Percentiles rank a stretch among this genome's conserved stretches.
Evolutionary conservation across 768 basidiomycete species (phyloP).

Genomic region (Trametes villosa): DNA sequence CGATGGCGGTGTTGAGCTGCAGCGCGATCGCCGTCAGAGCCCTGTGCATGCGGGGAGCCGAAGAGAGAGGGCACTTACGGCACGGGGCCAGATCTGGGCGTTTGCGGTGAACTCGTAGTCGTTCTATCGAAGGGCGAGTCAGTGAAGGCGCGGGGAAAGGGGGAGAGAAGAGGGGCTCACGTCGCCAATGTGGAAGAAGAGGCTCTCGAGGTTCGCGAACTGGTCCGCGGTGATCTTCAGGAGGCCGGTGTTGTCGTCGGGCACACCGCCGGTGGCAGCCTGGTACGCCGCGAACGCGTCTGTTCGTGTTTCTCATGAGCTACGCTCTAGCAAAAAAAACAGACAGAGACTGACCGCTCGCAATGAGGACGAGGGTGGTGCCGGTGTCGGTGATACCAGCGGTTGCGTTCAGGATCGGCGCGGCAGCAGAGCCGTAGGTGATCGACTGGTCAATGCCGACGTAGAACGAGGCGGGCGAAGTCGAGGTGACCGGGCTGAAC

Average conservation of each 20-base stretch:
- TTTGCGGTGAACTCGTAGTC: constrained; percentile 35
- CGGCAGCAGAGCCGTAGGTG: constrained; percentile 31
- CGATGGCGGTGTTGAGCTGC: constrained; percentile 34
- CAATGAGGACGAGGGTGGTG: constrained; percentile 40
- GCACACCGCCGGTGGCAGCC: constrained; percentile 29
- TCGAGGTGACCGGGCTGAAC: constrained; percentile 37
- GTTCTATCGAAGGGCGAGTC: background rate
- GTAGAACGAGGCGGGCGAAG: constrained; percentile 35
- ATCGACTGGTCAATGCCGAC: constrained; percentile 44
- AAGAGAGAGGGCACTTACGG: constrained; percentile 4
- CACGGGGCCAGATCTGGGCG: constrained; percentile 38
- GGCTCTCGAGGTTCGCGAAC: constrained; percentile 25
- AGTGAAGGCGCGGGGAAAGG: background rate
- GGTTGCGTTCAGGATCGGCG: constrained; percentile 32
- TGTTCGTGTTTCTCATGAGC: background rate
- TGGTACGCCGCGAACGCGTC: constrained; percentile 33
- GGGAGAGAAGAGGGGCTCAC: background rate
- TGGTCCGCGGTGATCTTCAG: constrained; percentile 27
- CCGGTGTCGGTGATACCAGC: constrained; percentile 45
- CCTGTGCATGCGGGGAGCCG: too few species aligned
- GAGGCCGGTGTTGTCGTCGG: constrained; percentile 31
- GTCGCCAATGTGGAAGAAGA: constrained; percentile 34
- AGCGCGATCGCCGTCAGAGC: background rate
- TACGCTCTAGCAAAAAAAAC: too few species aligned
- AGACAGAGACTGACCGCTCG: constrained; percentile 28